phyloP scores from a whole-genome alignment of 345 rosid genomes.

The Brassica juncea region DNA sequence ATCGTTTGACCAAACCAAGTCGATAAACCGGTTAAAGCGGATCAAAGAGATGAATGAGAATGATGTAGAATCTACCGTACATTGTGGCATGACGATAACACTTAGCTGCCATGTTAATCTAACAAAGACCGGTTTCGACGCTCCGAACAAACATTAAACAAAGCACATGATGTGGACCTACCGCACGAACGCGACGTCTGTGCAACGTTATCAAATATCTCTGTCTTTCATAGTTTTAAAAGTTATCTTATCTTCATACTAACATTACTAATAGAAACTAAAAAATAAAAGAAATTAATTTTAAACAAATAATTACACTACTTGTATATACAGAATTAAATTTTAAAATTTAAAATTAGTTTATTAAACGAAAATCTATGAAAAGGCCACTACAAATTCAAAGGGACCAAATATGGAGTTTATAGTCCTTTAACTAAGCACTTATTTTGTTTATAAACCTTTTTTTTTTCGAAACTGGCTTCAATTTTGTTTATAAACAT shows the following conservation, averaged over 20 bases:
- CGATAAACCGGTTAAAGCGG: conserved; percentile 36
- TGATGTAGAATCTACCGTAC: conserved; percentile 33
- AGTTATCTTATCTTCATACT: background rate
- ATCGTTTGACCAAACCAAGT: conserved; percentile 1
- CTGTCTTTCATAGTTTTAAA: conserved; percentile 34
- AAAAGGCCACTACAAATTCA: background rate
- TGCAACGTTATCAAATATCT: conserved; percentile 60
- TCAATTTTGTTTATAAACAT: background rate
- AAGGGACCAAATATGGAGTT: background rate
- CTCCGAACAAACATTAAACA: background rate
- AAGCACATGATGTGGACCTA: conserved; percentile 37
- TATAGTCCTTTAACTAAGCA: background rate
- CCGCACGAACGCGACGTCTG: conserved; percentile 61
- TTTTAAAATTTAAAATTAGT: background rate
- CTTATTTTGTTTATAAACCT: background rate
- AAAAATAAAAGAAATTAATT: background rate
- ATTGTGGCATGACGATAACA: conserved; percentile 34
- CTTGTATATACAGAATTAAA: background rate
- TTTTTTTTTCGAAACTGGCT: too few relatives aligned
- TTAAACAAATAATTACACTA: background rate
- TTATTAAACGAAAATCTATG: background rate
- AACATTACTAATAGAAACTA: background rate
- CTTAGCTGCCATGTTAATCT: conserved; percentile 37
- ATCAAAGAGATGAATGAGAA: conserved; percentile 14
- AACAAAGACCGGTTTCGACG: conserved; percentile 17